Base-by-base conservation (phyloP, 768 basidiomycete species). In the Mycena latifolia region DNA sequence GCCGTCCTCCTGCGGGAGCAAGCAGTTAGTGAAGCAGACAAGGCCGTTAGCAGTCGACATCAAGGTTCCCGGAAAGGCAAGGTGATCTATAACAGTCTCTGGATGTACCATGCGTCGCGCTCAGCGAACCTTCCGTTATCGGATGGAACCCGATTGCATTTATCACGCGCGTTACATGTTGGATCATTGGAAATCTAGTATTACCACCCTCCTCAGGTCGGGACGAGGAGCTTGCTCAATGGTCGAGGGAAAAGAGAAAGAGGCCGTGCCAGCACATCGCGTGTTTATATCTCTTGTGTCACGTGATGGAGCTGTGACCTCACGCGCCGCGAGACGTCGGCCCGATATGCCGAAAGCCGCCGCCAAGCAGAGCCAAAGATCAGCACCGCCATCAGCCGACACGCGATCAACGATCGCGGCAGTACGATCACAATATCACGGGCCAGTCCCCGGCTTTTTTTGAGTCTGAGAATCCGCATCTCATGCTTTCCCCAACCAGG, bases 21-120 rank as follows among this genome's bases (percentile, higher is more conserved):
- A 77, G 71, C 94, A 94, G 77, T 96, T 95, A 41, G 94, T 95
- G 79, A 96, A 94, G 78, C 94, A 93, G 55, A 94, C 79, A 27
- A 95, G 83, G 50, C 86, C 87, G 77, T 94, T 93, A 5, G 80
- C 46, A 55, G 84, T 81, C 64, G 80, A 73, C 83, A 84, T 85
- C 45, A 71, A 33, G 51, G 69, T 55, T 63, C 57, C 47, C 47
- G 31, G 57, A 52, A 66, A 66, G 53, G 31, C 12, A 48, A 62
- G 51, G 24, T 43, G 53, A 41, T 66, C 61, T 59, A 65, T 60
- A 61, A 61, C 46, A 55, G 27, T 6, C 4, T n/a, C 2, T n/a
- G 22, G 62, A 63, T 46, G 63, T 53, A 54, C 46, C 64, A 46
- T 59, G 64, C 57, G 57, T 52, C 45, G 61, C 57, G 47, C 18